These are phyloP conservation scores for Beta macrorhiza DNA, from an alignment of 179 eudicot genomes.

Conservation along the genomic window DNA sequence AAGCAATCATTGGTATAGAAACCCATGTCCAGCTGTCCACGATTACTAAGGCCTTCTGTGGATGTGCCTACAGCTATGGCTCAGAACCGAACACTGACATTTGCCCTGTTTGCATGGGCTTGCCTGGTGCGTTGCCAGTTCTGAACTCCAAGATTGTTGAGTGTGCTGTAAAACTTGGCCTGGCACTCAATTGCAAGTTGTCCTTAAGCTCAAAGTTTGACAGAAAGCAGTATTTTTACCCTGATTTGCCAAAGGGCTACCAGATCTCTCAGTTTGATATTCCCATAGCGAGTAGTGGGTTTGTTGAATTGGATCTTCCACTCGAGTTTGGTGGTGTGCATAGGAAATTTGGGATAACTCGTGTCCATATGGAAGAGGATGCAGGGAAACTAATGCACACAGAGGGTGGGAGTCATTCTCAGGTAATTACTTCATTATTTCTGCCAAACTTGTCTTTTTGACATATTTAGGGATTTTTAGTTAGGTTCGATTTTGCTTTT, in stretches of 20 bases:
- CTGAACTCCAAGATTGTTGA: slow-evolving; percentile 83
- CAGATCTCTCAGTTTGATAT: slow-evolving; percentile 95
- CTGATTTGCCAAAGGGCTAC: slow-evolving; percentile 94
- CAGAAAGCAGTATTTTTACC: slow-evolving; percentile 94
- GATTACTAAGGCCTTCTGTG: slow-evolving; percentile 80
- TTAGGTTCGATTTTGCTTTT: neutral
- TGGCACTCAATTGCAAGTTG: slow-evolving; percentile 80
- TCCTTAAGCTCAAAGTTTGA: slow-evolving; percentile 79
- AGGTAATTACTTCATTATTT: slow-evolving; percentile 43
- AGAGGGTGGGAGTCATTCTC: slow-evolving; percentile 69
- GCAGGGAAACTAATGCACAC: slow-evolving; percentile 89
- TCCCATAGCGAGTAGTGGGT: slow-evolving; percentile 82
- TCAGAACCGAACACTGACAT: slow-evolving; percentile 70
- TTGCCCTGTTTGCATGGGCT: slow-evolving; percentile 93
- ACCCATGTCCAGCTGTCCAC: slow-evolving; percentile 92
- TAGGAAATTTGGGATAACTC: slow-evolving; percentile 78
- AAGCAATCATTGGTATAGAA: slow-evolving; percentile 84
- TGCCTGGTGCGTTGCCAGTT: slow-evolving; percentile 94
- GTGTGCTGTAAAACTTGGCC: slow-evolving; percentile 79
- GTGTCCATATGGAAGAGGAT: slow-evolving; percentile 99
- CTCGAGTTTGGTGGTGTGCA: slow-evolving; percentile 93
- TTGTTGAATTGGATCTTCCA: slow-evolving; percentile 83
- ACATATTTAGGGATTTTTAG: neutral
- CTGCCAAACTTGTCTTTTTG: neutral
- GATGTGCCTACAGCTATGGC: slow-evolving; percentile 84